A percentile compares a stretch with the other conserved stretches of the same genome.
These are phyloP conservation scores for Cryptomeria japonica DNA, from an alignment of 75 land plant genomes.

Conservation along the genomic window DNA sequence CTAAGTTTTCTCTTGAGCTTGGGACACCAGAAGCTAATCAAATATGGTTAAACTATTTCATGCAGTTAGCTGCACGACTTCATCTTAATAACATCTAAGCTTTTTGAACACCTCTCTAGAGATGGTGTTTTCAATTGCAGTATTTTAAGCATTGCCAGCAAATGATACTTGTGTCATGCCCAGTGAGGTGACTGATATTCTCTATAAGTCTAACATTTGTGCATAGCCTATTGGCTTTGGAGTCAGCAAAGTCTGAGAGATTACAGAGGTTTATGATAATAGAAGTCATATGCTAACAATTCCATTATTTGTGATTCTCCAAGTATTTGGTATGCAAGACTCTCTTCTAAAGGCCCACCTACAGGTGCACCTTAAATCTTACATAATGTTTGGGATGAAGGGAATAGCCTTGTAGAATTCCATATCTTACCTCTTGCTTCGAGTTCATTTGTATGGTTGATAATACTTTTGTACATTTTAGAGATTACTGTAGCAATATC, in stretches of 20 bases:
- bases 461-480: background rate
- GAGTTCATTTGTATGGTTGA: background rate
- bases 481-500: background rate
- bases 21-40: too few relatives aligned
- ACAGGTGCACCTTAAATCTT: background rate
- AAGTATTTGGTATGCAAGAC: too few relatives aligned
- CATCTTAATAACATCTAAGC: background rate
- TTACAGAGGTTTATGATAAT: background rate
- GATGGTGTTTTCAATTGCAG: background rate
- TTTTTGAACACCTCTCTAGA: background rate
- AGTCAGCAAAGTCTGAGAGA: background rate
- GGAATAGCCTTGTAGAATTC: background rate
- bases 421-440: background rate
- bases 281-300: background rate
- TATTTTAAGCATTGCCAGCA: background rate
- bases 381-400: background rate
- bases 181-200: background rate
- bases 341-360: too few relatives aligned
- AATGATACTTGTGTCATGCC: background rate
- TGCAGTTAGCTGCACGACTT: background rate
- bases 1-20: too few relatives aligned
- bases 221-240: background rate
- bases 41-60: too few relatives aligned
- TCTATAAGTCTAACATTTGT: background rate
- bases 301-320: background rate